phyloP scores from a whole-genome alignment of 163 green algal species.

The Coccomyxa subellipsoidea region DNA sequence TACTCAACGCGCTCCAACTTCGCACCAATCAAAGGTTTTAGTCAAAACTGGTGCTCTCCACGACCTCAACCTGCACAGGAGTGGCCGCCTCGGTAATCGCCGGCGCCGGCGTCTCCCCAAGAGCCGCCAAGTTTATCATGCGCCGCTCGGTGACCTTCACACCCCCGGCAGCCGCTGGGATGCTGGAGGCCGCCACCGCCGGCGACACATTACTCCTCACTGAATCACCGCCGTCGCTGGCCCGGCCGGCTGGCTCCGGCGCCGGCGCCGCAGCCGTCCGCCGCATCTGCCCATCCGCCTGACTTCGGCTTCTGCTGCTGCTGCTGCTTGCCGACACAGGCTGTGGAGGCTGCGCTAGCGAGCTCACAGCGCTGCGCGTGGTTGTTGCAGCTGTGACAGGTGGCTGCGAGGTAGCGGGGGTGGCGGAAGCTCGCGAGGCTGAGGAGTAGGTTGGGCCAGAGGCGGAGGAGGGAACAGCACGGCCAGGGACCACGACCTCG shows the following conservation, averaged over 20 bases:
- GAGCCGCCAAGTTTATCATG: neutral
- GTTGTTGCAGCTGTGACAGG: no score
- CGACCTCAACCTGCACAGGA: neutral
- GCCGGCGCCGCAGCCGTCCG: neutral
- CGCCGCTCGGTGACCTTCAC: neutral
- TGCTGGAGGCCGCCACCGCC: neutral
- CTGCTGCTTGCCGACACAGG: neutral
- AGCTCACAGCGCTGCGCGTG: neutral
- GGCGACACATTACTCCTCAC: no score
- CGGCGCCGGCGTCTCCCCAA: neutral
- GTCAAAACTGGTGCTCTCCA: conserved; percentile 4
- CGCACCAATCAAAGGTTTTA: neutral
- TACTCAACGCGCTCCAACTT: no score
- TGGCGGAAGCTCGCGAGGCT: no score
- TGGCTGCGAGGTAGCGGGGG: no score
- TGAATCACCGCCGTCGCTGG: no score
- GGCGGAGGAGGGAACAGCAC: neutral
- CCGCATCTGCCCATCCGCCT: neutral
- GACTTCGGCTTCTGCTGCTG: neutral
- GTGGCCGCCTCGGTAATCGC: neutral
- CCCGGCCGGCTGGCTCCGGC: neutral
- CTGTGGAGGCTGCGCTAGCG: neutral
- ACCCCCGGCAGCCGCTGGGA: neutral
- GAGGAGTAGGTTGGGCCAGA: neutral
- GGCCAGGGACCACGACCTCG: neutral